phyloP scores from a whole-genome alignment of 2,329 filamentous ascomycete genomes.

The Fusarium redolens region DNA sequence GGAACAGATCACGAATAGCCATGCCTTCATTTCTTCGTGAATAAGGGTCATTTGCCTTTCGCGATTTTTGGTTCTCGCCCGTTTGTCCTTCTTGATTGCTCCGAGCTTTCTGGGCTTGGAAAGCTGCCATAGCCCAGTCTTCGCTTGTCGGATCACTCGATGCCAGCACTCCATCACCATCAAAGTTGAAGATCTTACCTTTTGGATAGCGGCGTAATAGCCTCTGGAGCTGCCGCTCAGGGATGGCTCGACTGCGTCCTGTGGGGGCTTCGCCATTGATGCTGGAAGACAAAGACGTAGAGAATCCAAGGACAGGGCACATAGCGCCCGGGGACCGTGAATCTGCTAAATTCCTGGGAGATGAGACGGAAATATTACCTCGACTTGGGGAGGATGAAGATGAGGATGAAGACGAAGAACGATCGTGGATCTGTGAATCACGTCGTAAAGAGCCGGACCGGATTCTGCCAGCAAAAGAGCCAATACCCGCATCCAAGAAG shows the following conservation, averaged over 20 bases:
- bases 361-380: not conserved
- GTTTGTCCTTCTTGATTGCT: not conserved
- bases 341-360: slow-evolving; percentile 35
- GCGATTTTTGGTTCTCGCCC: not conserved
- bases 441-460: not conserved
- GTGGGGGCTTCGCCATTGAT: slow-evolving; percentile 44
- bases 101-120: not conserved
- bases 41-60: slow-evolving; percentile 10
- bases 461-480: slow-evolving; percentile 19
- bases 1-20: slow-evolving; percentile 51
- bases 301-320: slow-evolving; percentile 54
- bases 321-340: slow-evolving; percentile 27
- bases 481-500: slow-evolving; percentile 50
- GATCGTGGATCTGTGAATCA: not conserved
- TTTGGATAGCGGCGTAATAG: slow-evolving; percentile 53
- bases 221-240: slow-evolving; percentile 18
- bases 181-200: slow-evolving; percentile 61
- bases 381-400: slow-evolving; percentile 14
- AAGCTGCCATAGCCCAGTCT: slow-evolving; percentile 11
- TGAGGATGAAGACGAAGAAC: slow-evolving; percentile 18
- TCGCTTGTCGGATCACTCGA: slow-evolving; percentile 48
- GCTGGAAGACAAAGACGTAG: slow-evolving; percentile 49
- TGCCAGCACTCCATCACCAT: slow-evolving; percentile 51
- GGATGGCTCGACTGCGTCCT: not conserved
- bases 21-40: slow-evolving; percentile 33